phyloP scores from a whole-genome alignment of 805 yeast species.

The Ogataea thermomethanolica region DNA sequence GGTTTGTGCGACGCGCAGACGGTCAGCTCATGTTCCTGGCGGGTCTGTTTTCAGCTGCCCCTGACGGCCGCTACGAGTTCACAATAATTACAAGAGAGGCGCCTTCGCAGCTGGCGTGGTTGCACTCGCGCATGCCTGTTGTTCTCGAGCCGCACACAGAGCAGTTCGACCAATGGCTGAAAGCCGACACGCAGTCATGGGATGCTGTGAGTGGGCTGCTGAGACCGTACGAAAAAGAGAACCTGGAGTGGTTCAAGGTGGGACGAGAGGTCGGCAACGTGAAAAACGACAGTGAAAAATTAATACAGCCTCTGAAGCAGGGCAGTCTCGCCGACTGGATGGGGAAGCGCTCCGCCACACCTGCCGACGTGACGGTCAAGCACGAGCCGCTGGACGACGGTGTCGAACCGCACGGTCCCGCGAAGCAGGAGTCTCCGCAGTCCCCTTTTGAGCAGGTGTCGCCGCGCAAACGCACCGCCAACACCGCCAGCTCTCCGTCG shows the following conservation, averaged over 20 bases:
- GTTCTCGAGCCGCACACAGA: slow-evolving; percentile 54
- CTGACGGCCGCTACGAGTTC: slow-evolving; percentile 43
- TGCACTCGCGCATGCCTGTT: slow-evolving; percentile 79
- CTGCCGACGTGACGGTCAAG: too few relatives aligned
- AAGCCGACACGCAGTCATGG: slow-evolving; percentile 38
- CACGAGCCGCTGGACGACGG: too few relatives aligned
- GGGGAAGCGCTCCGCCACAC: too few relatives aligned
- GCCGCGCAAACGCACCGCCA: not conserved
- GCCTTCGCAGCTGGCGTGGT: slow-evolving; percentile 54
- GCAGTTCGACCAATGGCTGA: slow-evolving; percentile 66
- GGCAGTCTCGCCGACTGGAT: not conserved
- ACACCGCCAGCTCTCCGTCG: not conserved
- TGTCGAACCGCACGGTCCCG: too few relatives aligned
- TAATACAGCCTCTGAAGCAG: slow-evolving; percentile 26
- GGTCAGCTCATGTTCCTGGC: slow-evolving; percentile 60
- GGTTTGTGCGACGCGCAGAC: slow-evolving; percentile 56
- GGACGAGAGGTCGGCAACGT: slow-evolving; percentile 62
- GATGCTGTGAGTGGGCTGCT: slow-evolving; percentile 39
- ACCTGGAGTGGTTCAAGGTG: slow-evolving; percentile 55
- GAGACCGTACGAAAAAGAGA: slow-evolving; percentile 33
- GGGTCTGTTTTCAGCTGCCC: slow-evolving; percentile 42
- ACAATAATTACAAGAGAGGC: slow-evolving; percentile 78
- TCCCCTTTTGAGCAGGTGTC: too few relatives aligned
- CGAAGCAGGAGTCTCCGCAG: not conserved
- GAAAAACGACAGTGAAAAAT: slow-evolving; percentile 41